A percentile compares a stretch with the other conserved stretches of the same genome.
phyloP scores from a whole-genome alignment of 2,329 filamentous ascomycete genomes.

The Penicillium sp. region DNA sequence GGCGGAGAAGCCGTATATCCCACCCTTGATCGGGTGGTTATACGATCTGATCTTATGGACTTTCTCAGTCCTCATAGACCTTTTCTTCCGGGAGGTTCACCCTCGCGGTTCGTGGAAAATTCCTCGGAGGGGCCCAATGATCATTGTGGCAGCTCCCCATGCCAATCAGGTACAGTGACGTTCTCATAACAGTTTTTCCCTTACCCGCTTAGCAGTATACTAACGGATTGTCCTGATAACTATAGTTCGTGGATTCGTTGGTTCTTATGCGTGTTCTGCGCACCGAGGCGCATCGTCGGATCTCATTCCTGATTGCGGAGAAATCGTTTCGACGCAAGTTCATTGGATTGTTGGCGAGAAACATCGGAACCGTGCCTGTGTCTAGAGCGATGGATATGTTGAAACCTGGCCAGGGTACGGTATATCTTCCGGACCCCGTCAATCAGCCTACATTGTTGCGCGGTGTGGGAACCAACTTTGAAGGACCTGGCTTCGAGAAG shows the following conservation, averaged over 20 bases:
- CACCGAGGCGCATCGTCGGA: slow-evolving; percentile 82
- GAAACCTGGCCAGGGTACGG: slow-evolving; percentile 75
- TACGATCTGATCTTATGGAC: slow-evolving; percentile 46
- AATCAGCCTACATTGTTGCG: slow-evolving; percentile 81
- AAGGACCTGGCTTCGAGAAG: slow-evolving; percentile 69
- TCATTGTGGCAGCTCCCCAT: slow-evolving; percentile 96
- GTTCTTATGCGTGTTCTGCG: slow-evolving; percentile 90
- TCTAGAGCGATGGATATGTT: slow-evolving; percentile 88
- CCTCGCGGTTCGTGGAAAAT: slow-evolving; percentile 95
- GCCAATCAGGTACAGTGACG: slow-evolving; percentile 76
- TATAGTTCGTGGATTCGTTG: slow-evolving; percentile 89
- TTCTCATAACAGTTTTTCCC: not conserved
- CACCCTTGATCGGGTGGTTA: slow-evolving; percentile 47
- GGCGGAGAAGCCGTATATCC: slow-evolving; percentile 44
- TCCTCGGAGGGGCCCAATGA: slow-evolving; percentile 82
- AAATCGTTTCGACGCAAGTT: slow-evolving; percentile 92
- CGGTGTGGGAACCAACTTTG: slow-evolving; percentile 82
- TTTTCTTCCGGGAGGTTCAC: slow-evolving; percentile 98
- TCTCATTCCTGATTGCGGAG: slow-evolving; percentile 90
- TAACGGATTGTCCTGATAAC: slow-evolving; percentile 2
- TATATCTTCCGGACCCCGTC: slow-evolving; percentile 88
- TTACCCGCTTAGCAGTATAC: not conserved
- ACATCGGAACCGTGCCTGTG: slow-evolving; percentile 90
- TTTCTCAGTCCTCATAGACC: slow-evolving; percentile 75
- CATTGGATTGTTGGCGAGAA: slow-evolving; percentile 82